Evolutionary conservation across 768 basidiomycete genomes (phyloP).

Genomic region (Amanita brunnescens): DNA sequence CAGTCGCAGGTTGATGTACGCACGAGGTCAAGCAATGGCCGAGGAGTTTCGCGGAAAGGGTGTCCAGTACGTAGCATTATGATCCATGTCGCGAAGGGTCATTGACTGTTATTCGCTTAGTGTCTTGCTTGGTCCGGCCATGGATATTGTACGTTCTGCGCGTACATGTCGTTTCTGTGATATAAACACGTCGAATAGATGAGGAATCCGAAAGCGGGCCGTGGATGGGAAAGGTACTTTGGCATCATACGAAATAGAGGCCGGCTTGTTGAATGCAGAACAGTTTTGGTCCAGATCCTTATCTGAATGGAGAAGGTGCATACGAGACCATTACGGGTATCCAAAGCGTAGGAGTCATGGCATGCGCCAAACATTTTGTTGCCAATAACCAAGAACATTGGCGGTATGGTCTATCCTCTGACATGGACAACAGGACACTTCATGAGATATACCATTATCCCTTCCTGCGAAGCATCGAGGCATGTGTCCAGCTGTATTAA

Average conservation of each 20-base stretch:
- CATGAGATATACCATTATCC: slow-evolving; percentile 39
- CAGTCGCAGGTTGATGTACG: slow-evolving; percentile 44
- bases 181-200: slow-evolving; percentile 16
- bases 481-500: slow-evolving; percentile 8
- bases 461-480: slow-evolving; percentile 41
- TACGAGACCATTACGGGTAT: slow-evolving; percentile 42
- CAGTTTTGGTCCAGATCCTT: slow-evolving; percentile 42
- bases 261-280: neutral
- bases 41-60: slow-evolving; percentile 54
- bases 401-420: slow-evolving; percentile 24
- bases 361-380: slow-evolving; percentile 36
- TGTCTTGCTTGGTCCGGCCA: slow-evolving; percentile 33
- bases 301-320: slow-evolving; percentile 42
- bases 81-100: neutral
- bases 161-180: neutral
- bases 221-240: slow-evolving; percentile 28
- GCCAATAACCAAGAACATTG: slow-evolving; percentile 32
- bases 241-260: neutral
- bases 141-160: slow-evolving; percentile 31
- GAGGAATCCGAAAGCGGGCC: slow-evolving; percentile 30
- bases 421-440: slow-evolving; percentile 41
- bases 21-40: slow-evolving; percentile 47
- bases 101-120: slow-evolving; percentile 10
- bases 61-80: slow-evolving; percentile 24
- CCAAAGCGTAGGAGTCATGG: slow-evolving; percentile 42